phyloP scores from a whole-genome alignment of 768 basidiomycete species.

The Hericium rajendrae region DNA sequence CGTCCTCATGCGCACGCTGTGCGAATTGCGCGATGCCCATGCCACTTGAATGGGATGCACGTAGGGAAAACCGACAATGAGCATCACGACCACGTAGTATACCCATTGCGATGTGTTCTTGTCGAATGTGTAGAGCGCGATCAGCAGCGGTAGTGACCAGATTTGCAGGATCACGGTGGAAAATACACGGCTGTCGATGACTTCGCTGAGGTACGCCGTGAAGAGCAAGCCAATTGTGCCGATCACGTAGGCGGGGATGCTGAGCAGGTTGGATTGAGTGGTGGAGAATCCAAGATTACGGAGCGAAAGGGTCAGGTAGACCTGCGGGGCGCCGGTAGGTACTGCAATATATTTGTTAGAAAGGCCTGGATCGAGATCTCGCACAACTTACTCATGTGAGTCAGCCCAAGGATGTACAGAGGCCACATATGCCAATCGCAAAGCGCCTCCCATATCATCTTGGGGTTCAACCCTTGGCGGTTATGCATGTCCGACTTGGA shows the following conservation, averaged over 20 bases:
- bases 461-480: conserved; percentile 45
- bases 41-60: conserved; percentile 30
- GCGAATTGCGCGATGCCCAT: conserved; percentile 52
- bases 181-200: conserved; percentile 44
- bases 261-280: conserved; percentile 50
- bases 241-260: conserved; percentile 46
- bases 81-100: conserved; percentile 41
- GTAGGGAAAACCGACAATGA: conserved; percentile 46
- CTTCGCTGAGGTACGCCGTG: conserved; percentile 40
- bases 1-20: conserved; percentile 46
- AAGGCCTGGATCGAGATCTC: background rate
- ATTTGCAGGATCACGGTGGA: conserved; percentile 44
- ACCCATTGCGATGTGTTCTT: conserved; percentile 42
- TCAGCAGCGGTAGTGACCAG: conserved; percentile 55
- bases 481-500: conserved; percentile 65
- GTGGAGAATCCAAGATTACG: conserved; percentile 56
- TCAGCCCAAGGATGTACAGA: conserved; percentile 45
- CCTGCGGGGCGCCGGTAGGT: conserved; percentile 48
- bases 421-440: conserved; percentile 61
- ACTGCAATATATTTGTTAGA: conserved; percentile 25
- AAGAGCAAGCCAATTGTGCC: conserved; percentile 37
- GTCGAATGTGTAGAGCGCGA: conserved; percentile 45
- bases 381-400: conserved; percentile 37
- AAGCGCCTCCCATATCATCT: conserved; percentile 41
- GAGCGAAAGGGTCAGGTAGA: conserved; percentile 55